These are phyloP conservation scores for Candida incommunis DNA, from an alignment of 805 yeast species.

Conservation along the genomic window DNA sequence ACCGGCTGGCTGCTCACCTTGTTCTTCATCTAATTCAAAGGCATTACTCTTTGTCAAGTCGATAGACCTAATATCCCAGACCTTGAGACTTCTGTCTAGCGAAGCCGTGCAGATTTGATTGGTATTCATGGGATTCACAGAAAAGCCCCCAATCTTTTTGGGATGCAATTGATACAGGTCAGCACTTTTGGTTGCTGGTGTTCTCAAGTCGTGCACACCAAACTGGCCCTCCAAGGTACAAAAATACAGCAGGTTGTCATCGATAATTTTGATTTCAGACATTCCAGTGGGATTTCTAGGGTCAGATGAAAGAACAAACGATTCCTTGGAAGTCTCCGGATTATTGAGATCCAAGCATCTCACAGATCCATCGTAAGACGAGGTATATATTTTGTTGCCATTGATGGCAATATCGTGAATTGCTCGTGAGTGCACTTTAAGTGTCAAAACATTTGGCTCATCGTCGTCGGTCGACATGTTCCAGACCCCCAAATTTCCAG, in stretches of 20 bases:
- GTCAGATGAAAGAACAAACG: conserved; percentile 41
- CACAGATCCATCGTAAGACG: conserved; percentile 82
- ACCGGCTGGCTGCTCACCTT: conserved; percentile 10
- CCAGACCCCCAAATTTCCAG: conserved; percentile 86
- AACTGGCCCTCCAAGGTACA: conserved; percentile 75
- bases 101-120: conserved; percentile 77
- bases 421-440: conserved; percentile 65
- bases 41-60: conserved; percentile 10
- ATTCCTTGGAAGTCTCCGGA: conserved; percentile 39
- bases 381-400: conserved; percentile 44
- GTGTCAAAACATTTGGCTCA: conserved; percentile 35
- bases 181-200: conserved; percentile 16
- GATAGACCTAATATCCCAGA: conserved; percentile 72
- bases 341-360: conserved; percentile 55
- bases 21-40: conserved; percentile 3
- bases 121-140: conserved; percentile 53
- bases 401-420: conserved; percentile 48
- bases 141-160: conserved; percentile 84
- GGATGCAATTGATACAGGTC: conserved; percentile 55
- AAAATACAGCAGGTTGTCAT: conserved; percentile 46
- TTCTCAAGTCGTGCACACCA: conserved; percentile 57
- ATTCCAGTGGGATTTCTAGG: conserved; percentile 39
- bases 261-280: conserved; percentile 55
- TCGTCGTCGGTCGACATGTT: conserved; percentile 37
- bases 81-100: conserved; percentile 64